Percentiles rank a stretch among this genome's conserved stretches.
phyloP scores from a whole-genome alignment of 306 rosid genomes.

The Vigna nakashimae region DNA sequence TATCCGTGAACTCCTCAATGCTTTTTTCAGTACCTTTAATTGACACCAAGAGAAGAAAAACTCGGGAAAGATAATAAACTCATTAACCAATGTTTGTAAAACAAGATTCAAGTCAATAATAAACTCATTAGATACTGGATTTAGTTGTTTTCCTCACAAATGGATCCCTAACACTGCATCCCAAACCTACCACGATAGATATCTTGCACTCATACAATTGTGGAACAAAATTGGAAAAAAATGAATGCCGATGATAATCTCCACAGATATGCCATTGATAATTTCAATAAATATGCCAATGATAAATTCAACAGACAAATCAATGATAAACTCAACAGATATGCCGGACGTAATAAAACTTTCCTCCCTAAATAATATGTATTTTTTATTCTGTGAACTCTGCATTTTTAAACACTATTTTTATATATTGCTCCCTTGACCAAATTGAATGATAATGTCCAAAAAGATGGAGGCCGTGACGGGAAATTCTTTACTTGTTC shows the following conservation, averaged over 20 bases:
- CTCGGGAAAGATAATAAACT: background rate
- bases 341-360: too few species aligned
- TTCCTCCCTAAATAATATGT: background rate
- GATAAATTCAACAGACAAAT: too few species aligned
- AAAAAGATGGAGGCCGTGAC: too few species aligned
- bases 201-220: background rate
- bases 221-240: background rate
- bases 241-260: background rate
- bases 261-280: background rate
- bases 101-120: background rate
- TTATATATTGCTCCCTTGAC: background rate
- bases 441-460: slow-evolving; percentile 1
- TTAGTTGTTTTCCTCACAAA: background rate
- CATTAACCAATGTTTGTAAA: background rate
- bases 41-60: background rate
- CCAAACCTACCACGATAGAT: background rate
- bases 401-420: slow-evolving; percentile 10
- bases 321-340: too few species aligned
- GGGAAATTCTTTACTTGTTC: too few species aligned
- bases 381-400: background rate
- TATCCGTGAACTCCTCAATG: background rate
- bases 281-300: too few species aligned
- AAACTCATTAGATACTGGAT: background rate
- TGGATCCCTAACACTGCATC: background rate
- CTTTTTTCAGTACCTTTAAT: background rate